A percentile compares a stretch with the other conserved stretches of the same genome.
phyloP scores from a whole-genome alignment of 2,329 filamentous ascomycete species.

The Beauveria bassiana region DNA sequence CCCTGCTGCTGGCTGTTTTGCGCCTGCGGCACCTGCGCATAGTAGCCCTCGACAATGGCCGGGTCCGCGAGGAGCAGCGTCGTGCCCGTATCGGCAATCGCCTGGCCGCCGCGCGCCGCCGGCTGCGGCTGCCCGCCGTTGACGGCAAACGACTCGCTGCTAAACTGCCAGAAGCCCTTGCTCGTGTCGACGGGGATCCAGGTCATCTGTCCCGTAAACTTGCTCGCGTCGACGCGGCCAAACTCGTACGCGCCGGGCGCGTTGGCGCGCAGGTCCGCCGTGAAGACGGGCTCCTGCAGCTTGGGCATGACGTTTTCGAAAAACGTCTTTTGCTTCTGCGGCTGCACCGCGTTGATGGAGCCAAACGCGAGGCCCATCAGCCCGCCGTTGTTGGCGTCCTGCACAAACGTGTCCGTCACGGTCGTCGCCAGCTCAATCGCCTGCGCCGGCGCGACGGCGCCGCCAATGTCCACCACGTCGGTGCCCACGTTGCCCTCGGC shows the following conservation, averaged over 20 bases:
- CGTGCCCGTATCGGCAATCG: constrained; percentile 53
- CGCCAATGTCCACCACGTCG: constrained; percentile 62
- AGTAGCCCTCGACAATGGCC: constrained; percentile 41
- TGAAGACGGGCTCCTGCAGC: constrained; percentile 60
- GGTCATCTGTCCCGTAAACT: constrained; percentile 53
- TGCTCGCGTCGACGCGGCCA: constrained; percentile 53
- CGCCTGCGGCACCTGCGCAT: constrained; percentile 38
- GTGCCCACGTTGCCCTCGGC: constrained; percentile 58
- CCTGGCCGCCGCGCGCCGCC: constrained; percentile 28
- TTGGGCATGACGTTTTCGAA: constrained; percentile 60
- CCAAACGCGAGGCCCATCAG: constrained; percentile 62
- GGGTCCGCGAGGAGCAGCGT: constrained; percentile 54
- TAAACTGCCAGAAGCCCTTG: constrained; percentile 55
- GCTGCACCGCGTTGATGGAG: constrained; percentile 56
- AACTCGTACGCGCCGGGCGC: constrained; percentile 61
- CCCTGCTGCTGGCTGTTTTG: constrained; percentile 30
- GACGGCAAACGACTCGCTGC: constrained; percentile 49
- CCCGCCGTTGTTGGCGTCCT: constrained; percentile 57
- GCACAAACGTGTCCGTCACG: constrained; percentile 50
- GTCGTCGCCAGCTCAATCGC: constrained; percentile 58
- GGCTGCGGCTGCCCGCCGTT: constrained; percentile 32
- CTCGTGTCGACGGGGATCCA: constrained; percentile 54
- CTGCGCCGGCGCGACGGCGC: constrained; percentile 52
- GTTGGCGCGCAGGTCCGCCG: constrained; percentile 54
- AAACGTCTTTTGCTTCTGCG: constrained; percentile 60